Base-by-base conservation (phyloP, 169 alveolate species). In the Cryptosporidium xiaoi region DNA sequence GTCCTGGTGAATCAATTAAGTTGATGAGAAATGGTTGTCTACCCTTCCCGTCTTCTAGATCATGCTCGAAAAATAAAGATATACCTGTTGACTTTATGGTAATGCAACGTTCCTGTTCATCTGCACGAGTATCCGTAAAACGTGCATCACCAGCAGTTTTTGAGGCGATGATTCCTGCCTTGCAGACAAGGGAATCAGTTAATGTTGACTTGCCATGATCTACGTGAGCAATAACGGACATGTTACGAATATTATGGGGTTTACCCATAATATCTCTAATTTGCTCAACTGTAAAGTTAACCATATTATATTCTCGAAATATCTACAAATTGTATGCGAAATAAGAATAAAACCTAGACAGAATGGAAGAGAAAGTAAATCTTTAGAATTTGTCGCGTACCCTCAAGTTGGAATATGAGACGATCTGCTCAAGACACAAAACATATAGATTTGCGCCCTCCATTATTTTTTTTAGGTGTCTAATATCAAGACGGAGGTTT, bases 1-100 rank as follows among this genome's bases (percentile, higher is more conserved):
- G 99, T 40, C 99, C 99, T 55, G 99, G 99, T 12, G 99, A 98
- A 90, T 98, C 99, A 92, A 98, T 98, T 84, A 98, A 94, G 94
- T 98, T 98, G 91, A 98, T 97, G 58, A 98, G 95, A 92, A 94
- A 98, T 51, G 97, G 97, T 85, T 93, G 96, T 36, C 83, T 71
- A 34, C 96, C 96, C 46, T 82, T 83, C 71, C 95, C 96, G 68
- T 95, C 99, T 36, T 97, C 98, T 46, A 95, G 85, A 82, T 97
- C 99, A 77, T 95, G 98, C 92, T 98, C 99, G 93, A 97, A 98
- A 95, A 97, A 98, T 94, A 98, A 94, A 55, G 99, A 97, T 82
- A 98, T 98, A 66, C 99, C 99, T 53, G 99, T 98, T 44, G 99
- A 98, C 93, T 98, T 98, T 91, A 98, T 98, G 82, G 99, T 98